A percentile compares a stretch with the other conserved stretches of the same genome.
Conservation (phyloP, 805 yeast species). For the Isabelozyma gotoi region DNA sequence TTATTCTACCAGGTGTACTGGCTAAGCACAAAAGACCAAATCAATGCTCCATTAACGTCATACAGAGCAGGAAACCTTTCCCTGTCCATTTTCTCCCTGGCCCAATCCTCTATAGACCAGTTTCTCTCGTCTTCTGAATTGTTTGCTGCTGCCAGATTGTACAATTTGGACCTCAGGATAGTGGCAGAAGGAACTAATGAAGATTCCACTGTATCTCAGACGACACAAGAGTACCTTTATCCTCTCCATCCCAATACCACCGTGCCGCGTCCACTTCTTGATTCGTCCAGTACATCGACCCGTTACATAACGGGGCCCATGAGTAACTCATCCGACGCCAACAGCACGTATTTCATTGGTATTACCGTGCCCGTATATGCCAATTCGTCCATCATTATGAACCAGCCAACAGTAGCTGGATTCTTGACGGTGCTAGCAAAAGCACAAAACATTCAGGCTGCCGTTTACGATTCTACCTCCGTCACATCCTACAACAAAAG, state of each 20-base stretch:
- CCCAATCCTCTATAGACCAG: slow-evolving; percentile 49
- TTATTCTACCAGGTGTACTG: slow-evolving; percentile 69
- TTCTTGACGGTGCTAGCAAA: slow-evolving; percentile 58
- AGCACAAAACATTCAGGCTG: slow-evolving; percentile 29
- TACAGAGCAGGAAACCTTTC: slow-evolving; percentile 75
- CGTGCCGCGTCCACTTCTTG: slow-evolving; percentile 44
- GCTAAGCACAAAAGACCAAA: slow-evolving; percentile 58
- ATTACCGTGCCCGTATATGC: slow-evolving; percentile 75
- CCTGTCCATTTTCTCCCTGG: slow-evolving; percentile 40
- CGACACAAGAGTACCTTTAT: slow-evolving; percentile 38
- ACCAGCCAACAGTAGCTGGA: slow-evolving; percentile 64
- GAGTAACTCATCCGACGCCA: slow-evolving; percentile 28
- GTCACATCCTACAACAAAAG: slow-evolving; percentile 2
- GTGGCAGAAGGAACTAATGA: slow-evolving; percentile 41
- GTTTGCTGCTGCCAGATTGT: slow-evolving; percentile 63
- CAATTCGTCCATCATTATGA: slow-evolving; percentile 61
- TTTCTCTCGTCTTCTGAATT: slow-evolving; percentile 63
- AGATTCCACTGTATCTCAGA: slow-evolving; percentile 20
- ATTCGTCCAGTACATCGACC: slow-evolving; percentile 19
- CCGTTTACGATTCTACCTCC: slow-evolving; percentile 22
- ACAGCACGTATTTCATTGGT: slow-evolving; percentile 57
- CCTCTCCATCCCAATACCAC: slow-evolving; percentile 50
- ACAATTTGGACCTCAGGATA: slow-evolving; percentile 55
- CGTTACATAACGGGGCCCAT: slow-evolving; percentile 63
- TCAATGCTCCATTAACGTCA: slow-evolving; percentile 59